Evolutionary conservation across 129 eudicot genomes (phyloP), one percentile per base, ranked within the genome.

Genomic region (Calendula officinalis): DNA sequence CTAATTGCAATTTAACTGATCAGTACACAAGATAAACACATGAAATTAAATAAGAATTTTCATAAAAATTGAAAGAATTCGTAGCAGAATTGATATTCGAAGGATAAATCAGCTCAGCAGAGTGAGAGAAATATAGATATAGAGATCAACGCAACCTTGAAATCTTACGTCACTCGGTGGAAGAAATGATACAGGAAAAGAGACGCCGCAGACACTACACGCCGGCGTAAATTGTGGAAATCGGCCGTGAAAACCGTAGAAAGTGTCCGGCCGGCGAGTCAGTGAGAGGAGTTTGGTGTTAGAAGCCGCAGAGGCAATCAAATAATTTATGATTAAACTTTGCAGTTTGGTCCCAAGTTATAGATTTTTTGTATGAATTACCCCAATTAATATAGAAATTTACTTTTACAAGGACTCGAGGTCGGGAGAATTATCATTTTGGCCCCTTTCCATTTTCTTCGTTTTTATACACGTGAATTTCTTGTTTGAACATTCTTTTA

Each of bases 261-360:
- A 59, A 35, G 62, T 71, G 22, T 40, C 60, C n/a, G 69, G 62
- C 62, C 46, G 69, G 69, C 53, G 17, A 70, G 62, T 50, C 47
- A 8, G 8, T 47, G 40, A 5, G 5, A 13, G 35, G 30, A 1
- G 61, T 45, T 43, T 44, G 65, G 74, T 41, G 44, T 69, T 13
- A 16, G 68, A 70, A 70, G 75, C 68, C 62, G 62, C 59, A 70
- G 75, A 51, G 68, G 68, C 30, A 9, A 10, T 10, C 22, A 13
- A 11, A 7, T 14, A 22, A 10, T n/a, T n/a, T n/a, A n/a, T n/a
- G n/a, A n/a, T n/a, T n/a, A 52, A 4, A 17, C 5, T 4, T 53
- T 53, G 17, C 59, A 53, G 38, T 53, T 53, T 53, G 14, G 38
- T 52, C 12, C 22, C 56, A 17, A 0, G 3, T 44, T 43, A 8